Evolutionary conservation across 495 filamentous ascomycete genomes (phyloP), one percentile per base, ranked within the genome.

Genomic region (Talaromyces wortmannii): DNA sequence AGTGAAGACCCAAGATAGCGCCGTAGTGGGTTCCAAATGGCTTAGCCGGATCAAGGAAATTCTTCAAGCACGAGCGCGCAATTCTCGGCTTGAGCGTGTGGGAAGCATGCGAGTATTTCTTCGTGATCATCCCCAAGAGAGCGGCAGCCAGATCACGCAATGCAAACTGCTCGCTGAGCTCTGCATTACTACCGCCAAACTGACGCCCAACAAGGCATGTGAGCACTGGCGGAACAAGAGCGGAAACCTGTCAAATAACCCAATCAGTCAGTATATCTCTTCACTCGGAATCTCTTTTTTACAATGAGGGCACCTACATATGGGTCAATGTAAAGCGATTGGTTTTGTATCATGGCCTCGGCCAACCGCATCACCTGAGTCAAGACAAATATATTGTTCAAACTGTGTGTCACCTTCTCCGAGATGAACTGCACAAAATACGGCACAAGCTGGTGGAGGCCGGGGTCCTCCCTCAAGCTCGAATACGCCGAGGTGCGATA

Each of bases 341-440:
- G 72, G 63, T 98, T 98, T 52, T 86, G 83, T 46, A 96, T 84
- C 50, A 98, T 69, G 0, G 92, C 89, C 33, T 86, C 79, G 2
- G 86, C 84, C 57, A 97, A 83, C 58, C 90, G 85, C 86, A 98
- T 89, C 79, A 92, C 92, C 69, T 94, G 90, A 2, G 82, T 86
- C 10, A 97, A 75, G 12, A 90, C 79, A 66, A 96, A 97, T 4
- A 92, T 77, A 68, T 91, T 82, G 60, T 92, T 89, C 48, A 95
- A 78, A 54, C 80, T 84, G 66, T 97, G 94, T 0, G 94, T 97
- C 48, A 97, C 90, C 69, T 95, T 95, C 65, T 96, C 90, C 2
- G 89, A 81, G 59, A 96, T 88, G 70, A 95, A 97, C 62, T 94
- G 88, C 42, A 96, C 83, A 61, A 97, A 96, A 69, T 98, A 98